Base-by-base conservation (phyloP, 2,329 filamentous ascomycete species). In the Fusarium sp. region DNA sequence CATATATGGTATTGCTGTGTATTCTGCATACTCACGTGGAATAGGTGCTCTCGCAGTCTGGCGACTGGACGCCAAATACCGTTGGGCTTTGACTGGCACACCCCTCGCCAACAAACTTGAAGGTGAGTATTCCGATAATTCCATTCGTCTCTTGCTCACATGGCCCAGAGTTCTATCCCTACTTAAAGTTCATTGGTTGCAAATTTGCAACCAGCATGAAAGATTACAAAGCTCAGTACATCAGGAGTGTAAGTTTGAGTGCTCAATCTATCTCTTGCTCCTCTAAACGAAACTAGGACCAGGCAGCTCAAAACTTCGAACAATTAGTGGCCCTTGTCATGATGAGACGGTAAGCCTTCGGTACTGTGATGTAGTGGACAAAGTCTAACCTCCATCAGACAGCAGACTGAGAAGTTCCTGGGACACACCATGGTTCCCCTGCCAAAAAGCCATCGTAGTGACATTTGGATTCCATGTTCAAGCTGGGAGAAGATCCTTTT, bases 1-100 rank as follows among this genome's bases (percentile, higher is more conserved):
- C 2, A 5, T 13, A 5, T 16, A 2, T 9, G 11, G 5, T 6
- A 13, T 15, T 15, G 1, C 7, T 0, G 6, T 26, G 3, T 47
- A 30, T 6, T 47, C 0, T 3, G 5, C 2, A 26, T 5, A 28
- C 39, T 73, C 44, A 76, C 31, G 13, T 28, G 0, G 3, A 15
- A 14, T 18, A 78, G 76, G 70, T 8, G 53, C 74, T 26, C 24
- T 30, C 30, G 77, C 75, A 2, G 80, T 76, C 24, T 79, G 75
- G 28, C 61, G 61, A 0, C 68, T 84, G 0, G 35, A 22, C 0
- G 73, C 78, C 9, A 82, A 80, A 33, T 76, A 79, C 44, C 75
- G 78, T 5, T 85, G 82, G 81, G 78, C 75, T 0, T 38, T 85
- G 24, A 81, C 64, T 16, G 82, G 79, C 5, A 84, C 83, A 0